Evolutionary conservation across 176 grass and related monocot species (phyloP).

Genomic region (Secale cereale): DNA sequence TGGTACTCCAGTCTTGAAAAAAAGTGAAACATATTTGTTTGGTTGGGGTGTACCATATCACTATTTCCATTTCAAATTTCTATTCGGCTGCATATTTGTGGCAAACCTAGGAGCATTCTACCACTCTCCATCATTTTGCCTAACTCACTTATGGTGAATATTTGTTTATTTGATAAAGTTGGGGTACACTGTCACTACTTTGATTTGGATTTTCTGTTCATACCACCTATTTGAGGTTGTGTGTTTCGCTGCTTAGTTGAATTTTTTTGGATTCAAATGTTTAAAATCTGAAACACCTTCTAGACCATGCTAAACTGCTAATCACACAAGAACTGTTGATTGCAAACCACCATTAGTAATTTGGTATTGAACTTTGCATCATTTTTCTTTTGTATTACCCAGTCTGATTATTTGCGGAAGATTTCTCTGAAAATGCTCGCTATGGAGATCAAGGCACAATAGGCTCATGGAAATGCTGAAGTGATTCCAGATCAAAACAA

Average conservation of each 20-base stretch:
- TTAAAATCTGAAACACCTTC: background rate
- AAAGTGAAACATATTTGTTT: too few species aligned
- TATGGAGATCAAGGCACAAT: conserved; percentile 66
- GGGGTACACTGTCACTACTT: background rate
- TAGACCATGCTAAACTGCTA: too few species aligned
- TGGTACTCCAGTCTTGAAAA: too few species aligned
- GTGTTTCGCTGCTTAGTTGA: conserved; percentile 1
- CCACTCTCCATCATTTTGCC: too few species aligned
- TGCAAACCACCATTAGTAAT: too few species aligned
- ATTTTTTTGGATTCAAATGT: background rate
- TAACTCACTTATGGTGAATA: too few species aligned
- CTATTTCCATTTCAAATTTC: background rate
- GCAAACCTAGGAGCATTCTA: background rate
- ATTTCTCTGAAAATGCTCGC: conserved; percentile 71
- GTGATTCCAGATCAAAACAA: conserved; percentile 50
- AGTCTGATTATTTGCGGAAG: conserved; percentile 80
- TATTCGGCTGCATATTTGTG: background rate
- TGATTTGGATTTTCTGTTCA: background rate
- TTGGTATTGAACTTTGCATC: background rate
- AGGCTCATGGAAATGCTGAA: conserved; percentile 30
- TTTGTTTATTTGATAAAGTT: background rate
- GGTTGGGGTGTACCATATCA: too few species aligned
- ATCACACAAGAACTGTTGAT: too few species aligned
- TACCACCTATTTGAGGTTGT: background rate
- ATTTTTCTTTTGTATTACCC: conserved; percentile 10